Evolutionary conservation across 108 stramenopile genomes (phyloP), one percentile per base, ranked within the genome.

Genomic region (Cyclotella baltica): DNA sequence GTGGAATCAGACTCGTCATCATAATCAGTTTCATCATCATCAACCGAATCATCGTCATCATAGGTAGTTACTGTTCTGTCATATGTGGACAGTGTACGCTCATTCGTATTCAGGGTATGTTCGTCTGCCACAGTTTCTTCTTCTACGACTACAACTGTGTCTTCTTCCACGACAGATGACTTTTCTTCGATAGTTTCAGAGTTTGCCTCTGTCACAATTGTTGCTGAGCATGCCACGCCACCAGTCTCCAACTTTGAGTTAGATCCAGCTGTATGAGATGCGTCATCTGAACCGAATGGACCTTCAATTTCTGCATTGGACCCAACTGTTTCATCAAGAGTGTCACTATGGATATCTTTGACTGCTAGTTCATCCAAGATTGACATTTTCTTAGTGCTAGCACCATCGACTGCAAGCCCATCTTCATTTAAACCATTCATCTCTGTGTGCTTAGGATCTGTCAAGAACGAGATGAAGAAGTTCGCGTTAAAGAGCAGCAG

Each of bases 41-140:
- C 46, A 16, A 27, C 29, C n/a, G 34, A 38, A 2, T 55, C 69
- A 4, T 37, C 69, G 8, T 40, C 36, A 29, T 61, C 58, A 72
- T 18, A 48, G 25, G 43, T 61, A 35, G 53, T 38, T n/a, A 53
- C 31, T 0, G 69, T 56, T 37, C 19, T 38, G 22, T 72, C 71
- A 47, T 72, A 34, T 25, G 67, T 67, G 4, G 67, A 67, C 18
- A 33, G 30, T 51, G 50, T 67, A 10, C 18, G 67, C 4, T 33
- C 71, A 61, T 59, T 46, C 0, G 43, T 31, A 30, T 59, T 58
- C 4, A 61, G 46, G 31, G 59, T 72, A 58, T 71, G 31, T 15
- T 68, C 57, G 18, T 52, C 72, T 22, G 25, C 58, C 37, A 61
- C 0, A 37, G 67, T 56, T 13, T 68, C 57, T 4, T 80, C 67